Evolutionary conservation across 768 basidiomycete genomes (phyloP).

Genomic region (Boletus subparvulus): DNA sequence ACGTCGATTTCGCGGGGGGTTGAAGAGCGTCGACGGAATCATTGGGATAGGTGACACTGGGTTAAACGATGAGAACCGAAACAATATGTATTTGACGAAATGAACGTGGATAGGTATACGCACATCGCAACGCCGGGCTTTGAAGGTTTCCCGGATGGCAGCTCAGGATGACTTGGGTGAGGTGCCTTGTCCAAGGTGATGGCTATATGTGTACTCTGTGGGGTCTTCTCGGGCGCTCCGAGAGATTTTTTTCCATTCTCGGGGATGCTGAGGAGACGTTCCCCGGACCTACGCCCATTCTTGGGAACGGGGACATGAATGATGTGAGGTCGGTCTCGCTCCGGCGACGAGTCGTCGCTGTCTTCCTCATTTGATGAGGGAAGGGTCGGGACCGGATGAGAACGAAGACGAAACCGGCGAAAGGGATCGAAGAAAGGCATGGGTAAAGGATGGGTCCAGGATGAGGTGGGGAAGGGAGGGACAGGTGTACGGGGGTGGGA

Average conservation of each 20-base stretch:
- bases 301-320: slow-evolving; percentile 7
- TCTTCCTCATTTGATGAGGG: slow-evolving; percentile 18
- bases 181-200: not conserved
- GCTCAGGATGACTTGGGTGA: not conserved
- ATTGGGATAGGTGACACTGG: not conserved
- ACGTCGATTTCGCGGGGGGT: slow-evolving; percentile 10
- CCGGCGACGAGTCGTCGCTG: slow-evolving; percentile 25
- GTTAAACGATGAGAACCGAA: slow-evolving; percentile 1
- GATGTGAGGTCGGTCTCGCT: slow-evolving; percentile 4
- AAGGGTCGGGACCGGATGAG: not conserved
- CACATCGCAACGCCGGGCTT: slow-evolving; percentile 13
- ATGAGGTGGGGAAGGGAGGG: not conserved
- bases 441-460: not conserved
- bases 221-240: not conserved
- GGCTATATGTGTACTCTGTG: not conserved
- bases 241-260: not conserved
- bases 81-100: not conserved
- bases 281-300: not conserved
- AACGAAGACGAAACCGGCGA: slow-evolving; percentile 25
- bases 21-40: not conserved
- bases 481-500: not conserved
- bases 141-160: not conserved
- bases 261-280: not conserved
- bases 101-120: slow-evolving; percentile 5
- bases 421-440: slow-evolving; percentile 20